A percentile compares a stretch with the other conserved stretches of the same genome.
These are phyloP conservation scores for Lomentospora prolificans DNA, from an alignment of 2,329 filamentous ascomycete species.

Conservation along the genomic window DNA sequence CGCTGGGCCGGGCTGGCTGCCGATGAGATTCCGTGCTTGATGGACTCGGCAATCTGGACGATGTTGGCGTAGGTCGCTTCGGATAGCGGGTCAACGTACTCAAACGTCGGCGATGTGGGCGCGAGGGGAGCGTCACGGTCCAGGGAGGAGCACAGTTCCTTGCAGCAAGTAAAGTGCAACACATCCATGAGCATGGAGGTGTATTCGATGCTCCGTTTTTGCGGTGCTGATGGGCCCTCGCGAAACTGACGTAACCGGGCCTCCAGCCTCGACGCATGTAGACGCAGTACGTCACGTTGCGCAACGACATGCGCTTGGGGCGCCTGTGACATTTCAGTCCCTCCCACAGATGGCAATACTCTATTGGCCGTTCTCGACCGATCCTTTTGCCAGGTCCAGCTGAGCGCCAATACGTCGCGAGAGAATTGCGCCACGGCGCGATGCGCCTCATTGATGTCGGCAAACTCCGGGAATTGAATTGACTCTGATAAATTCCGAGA, in stretches of 20 bases:
- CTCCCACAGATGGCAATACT: too few relatives aligned
- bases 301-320: not conserved
- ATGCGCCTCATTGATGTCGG: conserved; percentile 1
- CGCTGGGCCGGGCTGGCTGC: not conserved
- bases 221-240: not conserved
- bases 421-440: not conserved
- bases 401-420: not conserved
- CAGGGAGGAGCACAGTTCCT: not conserved
- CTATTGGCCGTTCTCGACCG: not conserved
- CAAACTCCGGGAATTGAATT: not conserved
- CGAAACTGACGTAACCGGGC: not conserved
- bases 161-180: conserved; percentile 3
- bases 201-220: not conserved
- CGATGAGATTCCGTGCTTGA: not conserved
- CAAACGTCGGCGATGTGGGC: not conserved
- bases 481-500: not conserved
- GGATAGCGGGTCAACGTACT: not conserved
- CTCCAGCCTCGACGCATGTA: not conserved
- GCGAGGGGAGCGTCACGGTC: not conserved
- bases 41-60: not conserved
- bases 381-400: not conserved
- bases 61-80: not conserved
- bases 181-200: conserved; percentile 3
- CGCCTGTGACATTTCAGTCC: not conserved
- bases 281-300: not conserved